Evolutionary conservation across 495 filamentous ascomycete genomes (phyloP).

Genomic region (Podospora tetraspora): DNA sequence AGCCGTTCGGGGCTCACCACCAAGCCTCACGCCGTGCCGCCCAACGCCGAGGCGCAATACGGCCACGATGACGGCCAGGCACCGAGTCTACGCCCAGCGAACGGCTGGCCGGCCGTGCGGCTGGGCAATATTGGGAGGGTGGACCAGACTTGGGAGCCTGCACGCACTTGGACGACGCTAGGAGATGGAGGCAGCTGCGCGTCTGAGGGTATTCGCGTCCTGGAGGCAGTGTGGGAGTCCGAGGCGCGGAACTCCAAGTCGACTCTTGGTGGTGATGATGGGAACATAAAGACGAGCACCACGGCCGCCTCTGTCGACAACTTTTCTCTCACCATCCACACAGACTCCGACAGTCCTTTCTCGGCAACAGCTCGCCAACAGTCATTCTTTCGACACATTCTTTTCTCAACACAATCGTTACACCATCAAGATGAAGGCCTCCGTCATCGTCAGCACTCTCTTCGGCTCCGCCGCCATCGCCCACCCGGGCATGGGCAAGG

Average conservation of each 20-base stretch:
- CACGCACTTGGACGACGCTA: not conserved
- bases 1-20: not conserved
- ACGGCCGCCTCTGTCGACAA: not conserved
- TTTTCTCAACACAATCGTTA: not conserved
- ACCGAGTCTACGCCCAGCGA: not conserved
- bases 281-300: not conserved
- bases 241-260: not conserved
- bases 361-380: not conserved
- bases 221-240: not conserved
- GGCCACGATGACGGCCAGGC: not conserved
- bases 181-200: not conserved
- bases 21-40: not conserved
- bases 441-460: slow-evolving; percentile 6
- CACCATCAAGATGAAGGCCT: slow-evolving; percentile 5
- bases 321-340: not conserved
- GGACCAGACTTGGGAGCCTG: not conserved
- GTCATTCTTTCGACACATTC: not conserved
- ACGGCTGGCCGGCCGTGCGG: not conserved
- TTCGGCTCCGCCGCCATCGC: slow-evolving; percentile 4
- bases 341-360: not conserved
- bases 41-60: not conserved
- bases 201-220: not conserved
- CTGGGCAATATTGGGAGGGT: not conserved
- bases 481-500: slow-evolving; percentile 10
- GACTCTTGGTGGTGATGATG: not conserved